These are phyloP conservation scores for Termitomyces sp. DNA, from an alignment of 768 basidiomycete species.

Conservation along the genomic window DNA sequence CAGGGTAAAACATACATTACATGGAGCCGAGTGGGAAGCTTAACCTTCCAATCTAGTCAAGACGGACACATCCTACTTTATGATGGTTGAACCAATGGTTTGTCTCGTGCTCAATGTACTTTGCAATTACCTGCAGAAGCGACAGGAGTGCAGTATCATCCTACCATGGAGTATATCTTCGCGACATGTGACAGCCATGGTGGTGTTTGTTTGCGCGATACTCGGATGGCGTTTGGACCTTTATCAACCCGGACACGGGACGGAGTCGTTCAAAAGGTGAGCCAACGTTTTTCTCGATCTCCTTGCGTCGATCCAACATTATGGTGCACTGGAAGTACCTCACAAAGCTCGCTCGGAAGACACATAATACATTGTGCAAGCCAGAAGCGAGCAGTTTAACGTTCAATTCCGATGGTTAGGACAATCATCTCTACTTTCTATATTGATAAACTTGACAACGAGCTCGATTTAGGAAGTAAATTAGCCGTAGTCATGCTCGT, in stretches of 20 bases:
- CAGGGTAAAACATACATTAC: constrained; percentile 42
- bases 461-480: constrained; percentile 43
- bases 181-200: constrained; percentile 60
- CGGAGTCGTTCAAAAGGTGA: constrained; percentile 55
- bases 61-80: constrained; percentile 65
- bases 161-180: constrained; percentile 65
- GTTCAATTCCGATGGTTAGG: constrained; percentile 66
- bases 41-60: constrained; percentile 41
- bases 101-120: constrained; percentile 42
- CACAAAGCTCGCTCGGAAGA: constrained; percentile 39
- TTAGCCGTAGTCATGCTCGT: constrained; percentile 70
- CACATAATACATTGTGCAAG: constrained; percentile 37
- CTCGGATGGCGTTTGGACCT: constrained; percentile 71
- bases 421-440: not conserved
- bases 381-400: constrained; percentile 68
- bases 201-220: constrained; percentile 63
- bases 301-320: not conserved
- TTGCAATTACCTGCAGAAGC: constrained; percentile 54
- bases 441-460: not conserved
- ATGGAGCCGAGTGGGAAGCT: constrained; percentile 5
- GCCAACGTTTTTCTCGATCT: not conserved
- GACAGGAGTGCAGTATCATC: constrained; percentile 66
- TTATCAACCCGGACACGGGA: constrained; percentile 35
- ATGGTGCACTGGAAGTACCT: constrained; percentile 30
- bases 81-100: constrained; percentile 44